Base-by-base conservation (phyloP, 331 rosid species). In the Dryas integrifolia region DNA sequence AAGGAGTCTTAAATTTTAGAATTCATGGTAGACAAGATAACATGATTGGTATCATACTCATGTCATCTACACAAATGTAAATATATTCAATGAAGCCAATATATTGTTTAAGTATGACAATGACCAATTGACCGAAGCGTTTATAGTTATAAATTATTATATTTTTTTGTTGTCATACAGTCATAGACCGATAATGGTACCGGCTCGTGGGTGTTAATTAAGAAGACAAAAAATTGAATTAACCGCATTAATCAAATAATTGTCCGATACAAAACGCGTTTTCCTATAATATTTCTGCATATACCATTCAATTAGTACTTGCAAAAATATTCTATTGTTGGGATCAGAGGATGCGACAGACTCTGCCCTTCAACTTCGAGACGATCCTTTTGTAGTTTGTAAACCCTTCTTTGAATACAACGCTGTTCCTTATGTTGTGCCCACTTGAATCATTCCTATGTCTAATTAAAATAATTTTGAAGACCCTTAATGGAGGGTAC, bases 391-490 rank as follows among this genome's bases (percentile, higher is more conserved):
- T 6, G n/a, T 3, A 3, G 24, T 72, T 56, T 57, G 14, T 43
- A 7, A 49, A 16, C 44, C 10, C 4, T 46, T 48, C 82, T 39
- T 72, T 81, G 85, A 68, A 53, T 48, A 6, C 50, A 72, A 62
- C 79, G 82, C 39, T 68, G 0, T 9, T 55, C 4, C 2, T 72
- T 30, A 1, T 30, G 35, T 30, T 30, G 35, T 30, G 35, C 2
- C 2, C 24, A 21, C 24, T 21, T 21, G 24, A 44, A 49, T 49
- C 12, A 9, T 48, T 11, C 51, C 10, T 12, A 12, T 12, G 16
- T 49, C 12, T 49, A 3, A 9, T 44, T 44, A 44, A 44, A 44
- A 5, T 44, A 30, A 30, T 30, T 30, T 30, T 30, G 2, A 30
- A 30, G 35, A 30, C 2, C 35, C 35, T 30, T 30, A 30, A 1